phyloP scores from a whole-genome alignment of 352 stramenopile species.

The Globisporangium cylindrosporum region DNA sequence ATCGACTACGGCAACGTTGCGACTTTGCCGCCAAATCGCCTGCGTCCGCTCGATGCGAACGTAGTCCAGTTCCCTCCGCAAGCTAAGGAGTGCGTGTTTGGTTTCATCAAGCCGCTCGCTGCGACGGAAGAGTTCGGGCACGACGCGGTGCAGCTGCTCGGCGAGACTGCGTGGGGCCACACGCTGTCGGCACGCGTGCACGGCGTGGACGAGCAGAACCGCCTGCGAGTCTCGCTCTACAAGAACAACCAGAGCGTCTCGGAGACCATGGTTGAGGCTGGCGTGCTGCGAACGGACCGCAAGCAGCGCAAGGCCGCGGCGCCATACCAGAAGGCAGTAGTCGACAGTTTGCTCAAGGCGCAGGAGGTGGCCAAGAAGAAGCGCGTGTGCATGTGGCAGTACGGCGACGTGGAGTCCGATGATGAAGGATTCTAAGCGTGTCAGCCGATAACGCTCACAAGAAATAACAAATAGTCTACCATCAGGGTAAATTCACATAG shows the following conservation, averaged over 20 bases:
- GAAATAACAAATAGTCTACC: conserved; percentile 7
- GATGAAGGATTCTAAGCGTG: conserved; percentile 64
- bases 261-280: conserved; percentile 86
- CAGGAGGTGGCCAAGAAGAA: conserved; percentile 92
- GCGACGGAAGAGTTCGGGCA: conserved; percentile 91
- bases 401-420: conserved; percentile 96
- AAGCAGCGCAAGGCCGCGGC: conserved; percentile 61
- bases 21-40: conserved; percentile 75
- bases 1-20: conserved; percentile 96
- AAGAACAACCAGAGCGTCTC: conserved; percentile 85
- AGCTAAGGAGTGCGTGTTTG: conserved; percentile 82
- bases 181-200: conserved; percentile 80
- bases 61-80: conserved; percentile 89
- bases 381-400: conserved; percentile 94
- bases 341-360: conserved; percentile 88
- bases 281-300: conserved; percentile 88
- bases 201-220: conserved; percentile 64
- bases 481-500: conserved; percentile 7
- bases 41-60: conserved; percentile 89
- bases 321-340: conserved; percentile 72
- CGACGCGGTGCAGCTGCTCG: conserved; percentile 90
- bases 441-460: neutral
- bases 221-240: conserved; percentile 75
- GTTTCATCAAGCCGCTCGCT: conserved; percentile 80
- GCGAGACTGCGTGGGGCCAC: conserved; percentile 91